Evolutionary conservation across 768 basidiomycete species (phyloP), one percentile per base, ranked within the genome.

Genomic region (Aureoboletus auriporus): DNA sequence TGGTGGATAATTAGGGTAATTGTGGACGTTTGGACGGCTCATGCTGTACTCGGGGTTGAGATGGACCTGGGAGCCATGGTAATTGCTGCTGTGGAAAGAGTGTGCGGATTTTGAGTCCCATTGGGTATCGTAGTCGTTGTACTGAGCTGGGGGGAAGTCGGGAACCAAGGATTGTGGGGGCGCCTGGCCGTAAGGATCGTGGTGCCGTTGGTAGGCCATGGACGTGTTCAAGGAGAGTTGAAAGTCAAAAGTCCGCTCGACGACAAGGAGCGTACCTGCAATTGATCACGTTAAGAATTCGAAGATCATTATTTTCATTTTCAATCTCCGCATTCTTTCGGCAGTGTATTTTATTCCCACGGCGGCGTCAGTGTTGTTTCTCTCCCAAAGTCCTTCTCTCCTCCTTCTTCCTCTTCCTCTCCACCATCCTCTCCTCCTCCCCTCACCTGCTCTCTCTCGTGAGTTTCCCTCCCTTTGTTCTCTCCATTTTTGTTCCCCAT

Each of bases 21-120:
- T 3, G 68, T 23, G 20, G 20, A 65, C 44, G 46, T 60, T 56
- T 37, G 68, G 73, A 56, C 82, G 77, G 64, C 71, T 72, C 76
- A 79, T 78, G 55, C 77, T 83, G 46, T 86, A 78, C 23, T 67
- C 62, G 27, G 84, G 76, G 45, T 81, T 79, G 54, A 89, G 79
- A 61, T 89, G 86, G 26, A 72, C 79, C 58, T 89, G 85, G 5
- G 88, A 89, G 65, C 84, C 81, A 55, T 74, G 75, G 57, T 8
- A 34, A 8, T 75, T 78, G 27, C 42, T 55, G 64, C 76, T 78
- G 57, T 83, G 84, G 63, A 78, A 79, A 26, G 84, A 86, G 51
- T 82, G 80, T 39, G 72, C 68, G 5, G 80, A 83, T 59, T 74
- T 77, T 40, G 62, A 16, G 17, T 78, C 77, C 77, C 76, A 78